These are phyloP conservation scores for Linnemannia elongata DNA, from an alignment of 192 early-diverging fungal species.

Conservation along the genomic window DNA sequence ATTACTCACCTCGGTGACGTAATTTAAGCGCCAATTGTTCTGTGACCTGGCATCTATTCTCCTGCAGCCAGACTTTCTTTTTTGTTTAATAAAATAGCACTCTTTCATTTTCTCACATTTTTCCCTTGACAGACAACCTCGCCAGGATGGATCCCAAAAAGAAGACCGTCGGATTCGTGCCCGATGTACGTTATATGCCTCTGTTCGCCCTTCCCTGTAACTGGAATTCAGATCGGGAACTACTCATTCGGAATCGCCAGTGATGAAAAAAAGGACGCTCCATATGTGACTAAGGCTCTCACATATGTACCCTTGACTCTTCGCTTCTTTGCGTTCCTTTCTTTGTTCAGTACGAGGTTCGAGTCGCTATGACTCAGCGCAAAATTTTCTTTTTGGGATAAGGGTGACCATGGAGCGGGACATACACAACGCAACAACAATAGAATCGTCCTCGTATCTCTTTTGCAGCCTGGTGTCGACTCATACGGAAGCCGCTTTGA, in stretches of 20 bases:
- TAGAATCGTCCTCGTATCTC: neutral
- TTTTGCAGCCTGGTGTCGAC: neutral
- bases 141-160: slow-evolving; percentile 51
- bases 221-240: neutral
- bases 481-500: neutral
- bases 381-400: neutral
- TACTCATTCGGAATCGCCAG: neutral
- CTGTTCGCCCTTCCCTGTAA: neutral
- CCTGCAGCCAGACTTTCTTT: too few species aligned
- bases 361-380: slow-evolving; percentile 42
- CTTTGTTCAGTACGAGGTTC: neutral
- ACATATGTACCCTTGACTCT: neutral
- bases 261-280: neutral
- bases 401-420: slow-evolving; percentile 1
- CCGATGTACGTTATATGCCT: slow-evolving; percentile 33
- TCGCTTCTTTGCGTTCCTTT: neutral
- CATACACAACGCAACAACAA: neutral
- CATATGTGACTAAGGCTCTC: neutral
- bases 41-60: too few species aligned
- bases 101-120: neutral
- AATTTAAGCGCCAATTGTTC: too few species aligned
- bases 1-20: too few species aligned
- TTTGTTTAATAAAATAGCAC: neutral
- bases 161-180: slow-evolving; percentile 57
- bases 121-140: neutral